These are phyloP conservation scores for Tardiomyces depauwii DNA, from an alignment of 1,139 yeast species.

Conservation along the genomic window DNA sequence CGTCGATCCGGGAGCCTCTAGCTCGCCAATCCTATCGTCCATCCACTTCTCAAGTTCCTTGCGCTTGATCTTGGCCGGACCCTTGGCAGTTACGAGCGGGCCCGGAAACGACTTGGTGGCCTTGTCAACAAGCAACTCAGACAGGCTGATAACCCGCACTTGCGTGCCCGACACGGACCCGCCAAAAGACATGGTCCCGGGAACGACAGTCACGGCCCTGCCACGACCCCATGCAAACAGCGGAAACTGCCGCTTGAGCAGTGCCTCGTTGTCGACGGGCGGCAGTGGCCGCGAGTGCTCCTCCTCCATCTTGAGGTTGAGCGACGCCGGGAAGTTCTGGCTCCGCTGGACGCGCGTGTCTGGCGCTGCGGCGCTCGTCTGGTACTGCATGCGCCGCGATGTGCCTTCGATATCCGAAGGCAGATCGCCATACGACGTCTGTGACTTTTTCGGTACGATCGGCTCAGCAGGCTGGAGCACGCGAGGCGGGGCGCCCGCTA, in stretches of 20 bases:
- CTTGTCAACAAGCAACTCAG: slow-evolving; percentile 19
- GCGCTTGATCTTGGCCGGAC: slow-evolving; percentile 40
- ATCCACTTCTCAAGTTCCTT: slow-evolving; percentile 61
- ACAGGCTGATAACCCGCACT: slow-evolving; percentile 20
- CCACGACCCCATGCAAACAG: slow-evolving; percentile 60
- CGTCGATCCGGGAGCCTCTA: slow-evolving; percentile 12
- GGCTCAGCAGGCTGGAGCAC: not conserved
- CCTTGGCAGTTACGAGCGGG: slow-evolving; percentile 37
- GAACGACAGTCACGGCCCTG: slow-evolving; percentile 35
- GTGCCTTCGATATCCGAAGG: slow-evolving; percentile 1
- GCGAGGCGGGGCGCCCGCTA: not conserved
- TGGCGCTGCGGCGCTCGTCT: not conserved
- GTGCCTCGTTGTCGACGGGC: slow-evolving; percentile 18
- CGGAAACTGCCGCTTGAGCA: slow-evolving; percentile 54
- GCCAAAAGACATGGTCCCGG: slow-evolving; percentile 28
- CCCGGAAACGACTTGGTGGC: slow-evolving; percentile 42
- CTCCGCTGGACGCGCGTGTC: not conserved
- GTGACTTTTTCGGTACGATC: not conserved
- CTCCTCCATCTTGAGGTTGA: not conserved
- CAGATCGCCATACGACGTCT: not conserved
- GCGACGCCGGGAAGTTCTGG: not conserved
- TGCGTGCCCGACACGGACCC: slow-evolving; percentile 15
- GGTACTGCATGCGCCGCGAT: not conserved
- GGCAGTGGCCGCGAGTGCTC: slow-evolving; percentile 1
- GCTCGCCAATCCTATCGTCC: slow-evolving; percentile 22